Conservation (phyloP, 768 basidiomycete genomes). For the Boletus tomentosulus region DNA sequence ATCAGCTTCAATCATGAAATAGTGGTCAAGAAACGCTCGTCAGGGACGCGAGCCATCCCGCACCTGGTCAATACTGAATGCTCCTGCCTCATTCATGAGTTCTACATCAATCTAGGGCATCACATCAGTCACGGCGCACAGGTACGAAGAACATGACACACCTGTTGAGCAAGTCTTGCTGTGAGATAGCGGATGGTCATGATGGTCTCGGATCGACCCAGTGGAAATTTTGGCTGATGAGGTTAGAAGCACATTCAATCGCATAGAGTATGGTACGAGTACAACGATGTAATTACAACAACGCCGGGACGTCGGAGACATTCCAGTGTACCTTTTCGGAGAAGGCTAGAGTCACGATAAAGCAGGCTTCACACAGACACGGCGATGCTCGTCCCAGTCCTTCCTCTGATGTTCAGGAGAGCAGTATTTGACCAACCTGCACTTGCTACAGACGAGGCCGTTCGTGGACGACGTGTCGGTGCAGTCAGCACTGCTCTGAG, state of each 20-base stretch:
- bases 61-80: conserved; percentile 94
- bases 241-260: neutral
- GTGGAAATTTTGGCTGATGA: neutral
- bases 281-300: conserved; percentile 6
- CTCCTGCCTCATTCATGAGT: conserved; percentile 83
- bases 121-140: neutral
- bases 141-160: conserved; percentile 16
- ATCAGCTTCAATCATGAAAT: conserved; percentile 58
- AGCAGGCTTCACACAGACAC: conserved; percentile 53
- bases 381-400: conserved; percentile 76
- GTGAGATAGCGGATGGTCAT: conserved; percentile 66
- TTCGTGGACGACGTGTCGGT: conserved; percentile 26
- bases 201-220: conserved; percentile 1
- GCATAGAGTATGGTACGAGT: conserved; percentile 2
- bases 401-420: conserved; percentile 68
- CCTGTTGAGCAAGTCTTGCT: conserved; percentile 75
- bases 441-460: conserved; percentile 72
- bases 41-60: conserved; percentile 2
- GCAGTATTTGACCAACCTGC: conserved; percentile 75
- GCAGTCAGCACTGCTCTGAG: conserved; percentile 41
- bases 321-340: neutral
- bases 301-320: neutral
- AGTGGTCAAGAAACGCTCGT: neutral
- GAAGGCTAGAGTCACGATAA: conserved; percentile 7
- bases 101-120: conserved; percentile 83